phyloP scores from a whole-genome alignment of 73 alveolate genomes.

The Symbiodinium natans region DNA sequence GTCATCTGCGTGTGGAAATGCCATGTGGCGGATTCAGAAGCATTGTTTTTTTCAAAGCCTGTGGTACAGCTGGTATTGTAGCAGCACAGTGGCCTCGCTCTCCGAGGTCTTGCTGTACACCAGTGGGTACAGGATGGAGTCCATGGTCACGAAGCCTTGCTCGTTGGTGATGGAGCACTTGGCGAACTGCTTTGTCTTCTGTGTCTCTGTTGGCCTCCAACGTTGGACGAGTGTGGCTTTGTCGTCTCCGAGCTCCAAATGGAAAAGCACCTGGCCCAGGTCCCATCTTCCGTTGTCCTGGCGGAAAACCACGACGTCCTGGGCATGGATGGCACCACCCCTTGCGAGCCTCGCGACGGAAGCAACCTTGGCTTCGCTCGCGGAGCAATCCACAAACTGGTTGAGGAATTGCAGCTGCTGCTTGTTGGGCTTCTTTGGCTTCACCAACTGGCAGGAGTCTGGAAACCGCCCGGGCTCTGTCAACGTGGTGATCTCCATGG shows the following conservation, averaged over 20 bases:
- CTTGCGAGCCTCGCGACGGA: not conserved
- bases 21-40: not conserved
- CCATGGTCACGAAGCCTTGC: slow-evolving; percentile 15
- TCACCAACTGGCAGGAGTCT: not conserved
- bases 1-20: not conserved
- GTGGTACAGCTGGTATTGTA: slow-evolving; percentile 8
- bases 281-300: not conserved
- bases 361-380: not conserved
- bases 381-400: too few species aligned
- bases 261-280: not conserved
- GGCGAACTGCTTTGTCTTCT: not conserved
- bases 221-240: not conserved
- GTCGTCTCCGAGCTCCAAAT: not conserved
- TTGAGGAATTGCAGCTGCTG: not conserved
- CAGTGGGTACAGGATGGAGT: not conserved
- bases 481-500: slow-evolving; percentile 20
- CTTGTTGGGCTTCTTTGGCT: not conserved
- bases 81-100: not conserved
- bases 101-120: not conserved
- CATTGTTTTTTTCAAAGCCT: not conserved
- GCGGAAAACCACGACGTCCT: slow-evolving; percentile 19
- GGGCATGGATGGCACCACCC: not conserved
- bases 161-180: not conserved
- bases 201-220: not conserved
- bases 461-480: not conserved